Base-by-base conservation (phyloP, 345 rosid genomes). In the Erodium maritimum region DNA sequence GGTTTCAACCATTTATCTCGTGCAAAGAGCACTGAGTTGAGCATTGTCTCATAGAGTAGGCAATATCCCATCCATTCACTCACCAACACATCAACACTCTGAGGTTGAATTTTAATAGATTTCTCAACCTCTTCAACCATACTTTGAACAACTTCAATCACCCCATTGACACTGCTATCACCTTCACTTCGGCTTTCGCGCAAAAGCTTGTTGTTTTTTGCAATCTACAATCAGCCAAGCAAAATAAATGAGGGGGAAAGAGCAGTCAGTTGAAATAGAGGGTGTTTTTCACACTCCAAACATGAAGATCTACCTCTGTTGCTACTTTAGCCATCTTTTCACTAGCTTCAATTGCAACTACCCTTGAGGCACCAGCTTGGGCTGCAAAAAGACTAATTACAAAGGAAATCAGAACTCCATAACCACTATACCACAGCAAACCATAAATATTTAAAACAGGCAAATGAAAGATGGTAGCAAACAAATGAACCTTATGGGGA, bases 41-140 rank as follows among this genome's bases (percentile, higher is more conserved):
- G 91, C 96, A 93, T 93, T 61, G 99, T 70, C 81, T 93, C 99
- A 1, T 87, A 88, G 5, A 93, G 79, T 57, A 93, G 69, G 81
- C 99, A 89, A 65, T 93, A 93, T 64, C 99, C 96, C 99, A 93
- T 93, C 99, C 99, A 93, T 72, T 93, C 99, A 61, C 96, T 93
- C 65, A 89, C 73, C 64, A 89, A 68, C 54, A 89, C 77, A 73
- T 93, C 99, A 12, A 78, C 59, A 18, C 84, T 82, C 13, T 76
- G 83, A 14, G 88, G 88, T 75, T 88, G 80, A 59, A 91, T 82
- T 65, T 76, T 58, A 55, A 79, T 59, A 25, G 73, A 64, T 24
- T 78, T 78, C 42, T 77, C 91, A 34, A 91, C 69, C 70, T 82
- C 87, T 73, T 91, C 96, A 68, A 85, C 91, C 97, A 91, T 91